Evolutionary conservation across 768 basidiomycete genomes (phyloP), one percentile per base, ranked within the genome.

Genomic region (Panellus pusillus): DNA sequence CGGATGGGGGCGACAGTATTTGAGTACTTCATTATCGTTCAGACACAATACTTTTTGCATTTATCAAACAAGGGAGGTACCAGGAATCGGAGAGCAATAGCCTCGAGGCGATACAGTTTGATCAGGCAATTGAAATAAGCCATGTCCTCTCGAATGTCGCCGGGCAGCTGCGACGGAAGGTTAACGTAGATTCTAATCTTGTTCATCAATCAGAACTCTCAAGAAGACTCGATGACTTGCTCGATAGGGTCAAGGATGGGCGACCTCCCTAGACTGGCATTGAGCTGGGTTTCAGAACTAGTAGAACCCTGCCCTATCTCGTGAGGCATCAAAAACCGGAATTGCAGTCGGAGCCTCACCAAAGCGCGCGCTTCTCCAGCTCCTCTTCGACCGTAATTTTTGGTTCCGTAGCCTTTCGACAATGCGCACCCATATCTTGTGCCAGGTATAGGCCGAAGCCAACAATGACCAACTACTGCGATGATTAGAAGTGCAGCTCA

Each of bases 101-200:
- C 15, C 1, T 48, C 24, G 24, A 55, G 37, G 1, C 43, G 47
- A 18, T 44, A 38, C 19, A 55, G 7, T 9, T 24, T 14, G 14
- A 55, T 9, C 5, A 39, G 15, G 40, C 42, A 44, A 41, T 49
- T 55, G 47, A 55, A 49, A 14, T 38, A 48, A 1, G 28, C 29
- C 4, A 55, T 5, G 3, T 6, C 31, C 8, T 41, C 44, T 0
- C 47, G 54, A 7, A 27, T 32, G 7, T 44, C n/a, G 3, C 18
- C 9, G 9, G 47, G 47, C 28, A 44, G 27, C 1, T 13, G 2
- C n/a, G 38, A 48, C 17, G 53, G 47, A 14, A 39, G 7, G 3
- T 17, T 13, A 27, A 54, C 17, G 18, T 54, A 40, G 28, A 49
- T 24, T 4, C 47, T 55, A 43, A 3, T 14, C 20, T 13, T 15